phyloP scores from a whole-genome alignment of 2,329 filamentous ascomycete species.

The Alternaria arbusti region DNA sequence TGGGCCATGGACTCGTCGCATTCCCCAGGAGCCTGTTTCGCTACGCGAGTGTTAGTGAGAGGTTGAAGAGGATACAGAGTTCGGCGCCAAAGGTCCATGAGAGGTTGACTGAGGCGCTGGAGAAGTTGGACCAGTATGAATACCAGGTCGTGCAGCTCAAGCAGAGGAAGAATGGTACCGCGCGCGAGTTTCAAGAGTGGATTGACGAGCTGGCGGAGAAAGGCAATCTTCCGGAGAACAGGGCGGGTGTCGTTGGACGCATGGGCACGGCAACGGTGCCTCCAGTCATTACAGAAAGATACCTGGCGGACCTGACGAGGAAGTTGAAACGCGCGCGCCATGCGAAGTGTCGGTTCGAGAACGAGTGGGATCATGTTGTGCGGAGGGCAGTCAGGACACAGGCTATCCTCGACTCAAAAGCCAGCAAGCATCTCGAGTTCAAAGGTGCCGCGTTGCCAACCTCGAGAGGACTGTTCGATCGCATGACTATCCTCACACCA shows the following conservation, averaged over 20 bases:
- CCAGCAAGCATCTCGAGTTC: conserved; percentile 81
- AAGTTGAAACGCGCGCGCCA: conserved; percentile 83
- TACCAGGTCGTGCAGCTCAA: conserved; percentile 79
- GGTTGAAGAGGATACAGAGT: conserved; percentile 75
- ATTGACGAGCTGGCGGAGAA: conserved; percentile 91
- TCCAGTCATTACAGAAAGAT: conserved; percentile 88
- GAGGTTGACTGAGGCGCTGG: conserved; percentile 82
- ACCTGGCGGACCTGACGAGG: conserved; percentile 86
- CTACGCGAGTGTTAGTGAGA: conserved; percentile 76
- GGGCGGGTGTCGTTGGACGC: conserved; percentile 39
- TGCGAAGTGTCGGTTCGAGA: conserved; percentile 78
- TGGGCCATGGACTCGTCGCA: conserved; percentile 95
- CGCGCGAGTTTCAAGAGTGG: conserved; percentile 83
- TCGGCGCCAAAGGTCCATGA: conserved; percentile 85
- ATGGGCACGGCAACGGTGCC: conserved; percentile 63
- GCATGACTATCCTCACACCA: conserved; percentile 70
- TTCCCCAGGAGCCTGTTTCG: conserved; percentile 83
- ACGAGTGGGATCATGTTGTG: conserved; percentile 84
- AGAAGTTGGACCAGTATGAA: conserved; percentile 81
- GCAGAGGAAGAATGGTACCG: conserved; percentile 79
- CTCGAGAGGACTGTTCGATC: conserved; percentile 51
- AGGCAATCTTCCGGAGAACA: conserved; percentile 69
- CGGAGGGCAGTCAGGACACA: conserved; percentile 77
- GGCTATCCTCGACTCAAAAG: conserved; percentile 80
- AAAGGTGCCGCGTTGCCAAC: conserved; percentile 59